Conservation (phyloP, 768 basidiomycete species). For the Tulasnella sp. region DNA sequence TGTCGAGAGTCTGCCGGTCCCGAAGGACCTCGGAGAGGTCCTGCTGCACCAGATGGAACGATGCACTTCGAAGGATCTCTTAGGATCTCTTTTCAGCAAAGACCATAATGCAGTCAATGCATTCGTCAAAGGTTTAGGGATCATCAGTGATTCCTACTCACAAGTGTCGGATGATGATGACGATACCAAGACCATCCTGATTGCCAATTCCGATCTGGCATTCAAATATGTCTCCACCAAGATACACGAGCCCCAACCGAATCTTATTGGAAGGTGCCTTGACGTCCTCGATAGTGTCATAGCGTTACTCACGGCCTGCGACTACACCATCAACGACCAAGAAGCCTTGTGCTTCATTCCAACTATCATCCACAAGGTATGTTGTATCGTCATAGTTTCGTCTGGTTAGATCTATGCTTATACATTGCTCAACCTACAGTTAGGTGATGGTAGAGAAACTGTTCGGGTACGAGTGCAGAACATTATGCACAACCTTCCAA, state of each 20-base stretch:
- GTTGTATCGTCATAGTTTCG: background rate
- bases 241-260: conserved; percentile 83
- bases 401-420: conserved; percentile 2
- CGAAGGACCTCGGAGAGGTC: conserved; percentile 78
- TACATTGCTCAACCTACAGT: conserved; percentile 37
- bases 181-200: conserved; percentile 49
- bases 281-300: conserved; percentile 76
- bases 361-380: conserved; percentile 79
- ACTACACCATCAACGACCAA: conserved; percentile 71
- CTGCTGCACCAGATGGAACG: conserved; percentile 89
- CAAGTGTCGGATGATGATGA: conserved; percentile 24
- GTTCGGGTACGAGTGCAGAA: conserved; percentile 70
- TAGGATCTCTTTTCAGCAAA: conserved; percentile 77
- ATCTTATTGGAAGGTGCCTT: conserved; percentile 75
- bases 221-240: conserved; percentile 91
- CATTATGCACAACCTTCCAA: conserved; percentile 75
- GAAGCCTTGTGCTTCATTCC: conserved; percentile 86
- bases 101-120: conserved; percentile 95
- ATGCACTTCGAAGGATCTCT: conserved; percentile 62
- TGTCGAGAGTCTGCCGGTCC: conserved; percentile 71
- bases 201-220: conserved; percentile 84
- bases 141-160: conserved; percentile 62
- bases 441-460: conserved; percentile 84
- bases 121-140: conserved; percentile 64
- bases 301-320: conserved; percentile 56